Evolutionary conservation across 2,329 filamentous ascomycete species (phyloP).

Genomic region (Arthrobotrys pseudoclavata): DNA sequence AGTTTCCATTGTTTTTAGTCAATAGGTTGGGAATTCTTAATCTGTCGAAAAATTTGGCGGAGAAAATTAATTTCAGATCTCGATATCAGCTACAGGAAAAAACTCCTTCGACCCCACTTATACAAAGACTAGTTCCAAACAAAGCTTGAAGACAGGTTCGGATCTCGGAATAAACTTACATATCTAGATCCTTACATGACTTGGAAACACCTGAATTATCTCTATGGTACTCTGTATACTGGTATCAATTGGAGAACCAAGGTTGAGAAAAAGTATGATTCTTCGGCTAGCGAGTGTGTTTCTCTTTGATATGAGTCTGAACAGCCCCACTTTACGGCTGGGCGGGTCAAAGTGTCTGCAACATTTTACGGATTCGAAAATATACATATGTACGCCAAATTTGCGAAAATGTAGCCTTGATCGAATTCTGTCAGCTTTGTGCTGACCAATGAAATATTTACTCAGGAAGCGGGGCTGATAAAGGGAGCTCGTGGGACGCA

Average conservation of each 20-base stretch:
- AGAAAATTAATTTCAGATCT: not conserved
- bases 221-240: not conserved
- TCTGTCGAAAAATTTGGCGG: not conserved
- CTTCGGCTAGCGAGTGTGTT: not conserved
- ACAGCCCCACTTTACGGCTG: not conserved
- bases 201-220: too few species aligned
- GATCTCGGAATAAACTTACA: not conserved
- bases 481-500: not conserved
- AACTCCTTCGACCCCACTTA: not conserved
- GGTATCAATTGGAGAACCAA: not conserved
- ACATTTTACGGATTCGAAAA: not conserved
- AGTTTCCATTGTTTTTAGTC: not conserved
- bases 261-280: slow-evolving; percentile 4
- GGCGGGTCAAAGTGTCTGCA: slow-evolving; percentile 11
- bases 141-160: not conserved
- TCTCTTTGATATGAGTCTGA: not conserved
- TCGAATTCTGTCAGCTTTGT: not conserved
- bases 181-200: not conserved
- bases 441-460: not conserved
- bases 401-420: not conserved
- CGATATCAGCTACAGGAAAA: not conserved
- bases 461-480: not conserved
- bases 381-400: not conserved
- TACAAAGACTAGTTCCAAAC: not conserved
- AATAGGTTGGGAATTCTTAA: not conserved